Evolutionary conservation across 2,329 filamentous ascomycete genomes (phyloP), one percentile per base, ranked within the genome.

Genomic region (Penicillium sp.): DNA sequence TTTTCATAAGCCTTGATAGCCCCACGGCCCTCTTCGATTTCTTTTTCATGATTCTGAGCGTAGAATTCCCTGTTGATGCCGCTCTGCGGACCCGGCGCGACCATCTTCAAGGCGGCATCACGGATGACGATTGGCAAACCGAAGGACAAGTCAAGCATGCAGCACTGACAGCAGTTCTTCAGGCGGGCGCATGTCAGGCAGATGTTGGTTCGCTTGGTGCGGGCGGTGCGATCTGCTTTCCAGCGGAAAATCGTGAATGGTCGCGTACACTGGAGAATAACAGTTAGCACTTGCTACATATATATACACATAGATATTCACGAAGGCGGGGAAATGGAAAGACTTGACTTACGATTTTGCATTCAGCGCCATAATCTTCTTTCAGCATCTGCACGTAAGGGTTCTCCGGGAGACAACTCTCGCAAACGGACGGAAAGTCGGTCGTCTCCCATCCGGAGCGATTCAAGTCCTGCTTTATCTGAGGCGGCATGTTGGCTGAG

Each of bases 301-400:
- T 23, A 9, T 28, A 30, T 21, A 3, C 11, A n/a, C n/a, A n/a
- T n/a, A n/a, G n/a, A n/a, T n/a, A n/a, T n/a, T n/a, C n/a, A n/a
- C 12, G 14, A 18, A 3, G 33, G 24, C 11, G 35, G 23, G 18
- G 18, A n/a, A 26, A 3, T 5, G n/a, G 23, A 26, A 18, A 20
- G 28, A 26, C 18, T n/a, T 23, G 28, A 66, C 69, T 59, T 66
- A 72, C 69, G 63, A 89, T 79, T 78, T 89, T 89, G 81, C 89
- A 91, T 76, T 92, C 88, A 57, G 88, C 90, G 66, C 91, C 94
- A 67, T 95, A 87, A 73, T 99, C 93, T 70, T 97, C 91, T 76
- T 99, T 99, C 59, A 99, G 81, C 92, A 99, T 97, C 75, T 97
- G 94, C 45, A 99, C 94, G 68, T 96, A 99, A 1, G 93, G 93